Evolutionary conservation across 2,329 filamentous ascomycete species (phyloP).

Genomic region (Fusarium vanettenii): DNA sequence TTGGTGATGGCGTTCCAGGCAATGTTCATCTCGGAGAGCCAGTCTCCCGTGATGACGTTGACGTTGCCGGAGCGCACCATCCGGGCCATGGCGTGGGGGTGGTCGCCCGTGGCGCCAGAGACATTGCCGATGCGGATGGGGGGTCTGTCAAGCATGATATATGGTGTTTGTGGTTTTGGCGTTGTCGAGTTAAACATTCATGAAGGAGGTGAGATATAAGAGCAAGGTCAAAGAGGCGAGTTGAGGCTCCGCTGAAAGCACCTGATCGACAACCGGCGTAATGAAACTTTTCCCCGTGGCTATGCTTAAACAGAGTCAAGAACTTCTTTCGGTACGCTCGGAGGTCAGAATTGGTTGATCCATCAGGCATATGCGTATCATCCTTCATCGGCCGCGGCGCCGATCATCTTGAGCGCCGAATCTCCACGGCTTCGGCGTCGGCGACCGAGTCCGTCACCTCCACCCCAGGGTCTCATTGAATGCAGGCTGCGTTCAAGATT

Average conservation of each 20-base stretch:
- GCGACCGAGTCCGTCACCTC: slow-evolving; percentile 24
- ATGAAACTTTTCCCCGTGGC: not conserved
- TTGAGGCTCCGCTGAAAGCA: slow-evolving; percentile 4
- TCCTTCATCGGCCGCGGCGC: slow-evolving; percentile 15
- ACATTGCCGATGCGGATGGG: slow-evolving; percentile 49
- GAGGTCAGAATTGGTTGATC: not conserved
- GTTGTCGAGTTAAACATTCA: not conserved
- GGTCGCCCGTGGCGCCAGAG: slow-evolving; percentile 50
- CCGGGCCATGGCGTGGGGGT: slow-evolving; percentile 48
- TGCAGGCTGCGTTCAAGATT: not conserved
- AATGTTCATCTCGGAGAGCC: slow-evolving; percentile 63
- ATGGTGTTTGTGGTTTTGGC: not conserved
- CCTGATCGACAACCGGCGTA: not conserved
- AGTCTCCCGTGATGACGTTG: slow-evolving; percentile 54
- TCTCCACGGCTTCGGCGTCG: slow-evolving; percentile 17
- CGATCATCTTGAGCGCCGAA: slow-evolving; percentile 19
- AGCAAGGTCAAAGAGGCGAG: not conserved
- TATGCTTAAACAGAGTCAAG: not conserved
- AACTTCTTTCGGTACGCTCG: not conserved
- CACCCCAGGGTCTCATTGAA: not conserved
- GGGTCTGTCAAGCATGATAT: slow-evolving; percentile 44
- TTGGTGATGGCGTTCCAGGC: slow-evolving; percentile 54
- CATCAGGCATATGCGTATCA: slow-evolving; percentile 11
- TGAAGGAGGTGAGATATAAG: not conserved
- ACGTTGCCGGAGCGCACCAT: slow-evolving; percentile 48